phyloP scores from a whole-genome alignment of 805 yeast genomes.

The Tetrapisispora arboricola region DNA sequence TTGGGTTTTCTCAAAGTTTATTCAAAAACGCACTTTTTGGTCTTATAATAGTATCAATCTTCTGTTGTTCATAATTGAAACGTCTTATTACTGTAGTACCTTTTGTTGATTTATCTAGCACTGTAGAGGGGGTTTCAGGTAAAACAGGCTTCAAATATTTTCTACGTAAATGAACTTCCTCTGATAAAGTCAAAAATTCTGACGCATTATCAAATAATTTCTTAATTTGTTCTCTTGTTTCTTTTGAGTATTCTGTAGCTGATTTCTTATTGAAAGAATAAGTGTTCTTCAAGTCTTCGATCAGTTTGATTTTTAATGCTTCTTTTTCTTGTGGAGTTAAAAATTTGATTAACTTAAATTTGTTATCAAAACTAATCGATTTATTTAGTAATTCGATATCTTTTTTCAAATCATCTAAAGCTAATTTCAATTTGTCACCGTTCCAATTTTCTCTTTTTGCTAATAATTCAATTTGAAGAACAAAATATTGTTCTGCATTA shows the following conservation, averaged over 20 bases:
- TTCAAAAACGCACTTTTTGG: conserved; percentile 39
- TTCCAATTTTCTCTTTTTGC: conserved; percentile 30
- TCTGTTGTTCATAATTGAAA: conserved; percentile 49
- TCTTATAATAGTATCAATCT: conserved; percentile 45
- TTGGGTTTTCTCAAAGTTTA: conserved; percentile 7
- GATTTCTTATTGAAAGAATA: neutral
- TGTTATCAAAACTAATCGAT: conserved; percentile 21
- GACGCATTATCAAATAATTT: conserved; percentile 34
- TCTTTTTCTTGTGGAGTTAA: conserved; percentile 28
- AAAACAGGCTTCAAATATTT: conserved; percentile 45
- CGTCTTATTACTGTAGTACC: conserved; percentile 44
- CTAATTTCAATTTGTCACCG: conserved; percentile 20
- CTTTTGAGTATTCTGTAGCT: conserved; percentile 6
- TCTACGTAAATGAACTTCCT: conserved; percentile 34
- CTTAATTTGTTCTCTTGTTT: conserved; percentile 32
- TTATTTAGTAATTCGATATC: conserved; percentile 10
- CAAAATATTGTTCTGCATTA: conserved; percentile 44
- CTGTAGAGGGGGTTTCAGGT: conserved; percentile 38
- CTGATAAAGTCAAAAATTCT: conserved; percentile 21
- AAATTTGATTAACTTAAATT: conserved; percentile 12
- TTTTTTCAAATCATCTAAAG: conserved; percentile 11
- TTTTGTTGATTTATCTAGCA: conserved; percentile 34
- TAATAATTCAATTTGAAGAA: conserved; percentile 36
- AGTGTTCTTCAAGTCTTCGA: conserved; percentile 14
- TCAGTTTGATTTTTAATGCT: conserved; percentile 18